phyloP scores from a whole-genome alignment of 2,329 filamentous ascomycete species.

The Drechslerella coelobrocha region DNA sequence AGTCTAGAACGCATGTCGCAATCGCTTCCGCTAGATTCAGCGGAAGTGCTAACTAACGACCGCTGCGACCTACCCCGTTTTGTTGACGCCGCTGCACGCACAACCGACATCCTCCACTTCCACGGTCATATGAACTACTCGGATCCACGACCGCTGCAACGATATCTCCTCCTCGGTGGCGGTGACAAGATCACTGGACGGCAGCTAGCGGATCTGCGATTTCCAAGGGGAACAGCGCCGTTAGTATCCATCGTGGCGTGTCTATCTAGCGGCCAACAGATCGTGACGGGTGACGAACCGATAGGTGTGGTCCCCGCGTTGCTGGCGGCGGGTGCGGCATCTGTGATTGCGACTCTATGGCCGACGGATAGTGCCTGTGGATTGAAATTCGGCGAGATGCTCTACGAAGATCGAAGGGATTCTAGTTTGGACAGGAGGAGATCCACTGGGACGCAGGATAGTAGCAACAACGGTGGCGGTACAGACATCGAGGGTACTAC shows the following conservation, averaged over 20 bases:
- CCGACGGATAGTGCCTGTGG: constrained; percentile 33
- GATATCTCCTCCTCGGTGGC: constrained; percentile 16
- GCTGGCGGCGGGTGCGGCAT: constrained; percentile 28
- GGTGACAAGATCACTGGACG: constrained; percentile 18
- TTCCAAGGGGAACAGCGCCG: constrained; percentile 22
- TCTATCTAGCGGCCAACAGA: constrained; percentile 25
- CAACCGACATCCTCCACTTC: constrained; percentile 38
- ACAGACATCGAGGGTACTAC: too few relatives aligned
- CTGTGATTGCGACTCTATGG: constrained; percentile 42
- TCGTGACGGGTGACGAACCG: constrained; percentile 30
- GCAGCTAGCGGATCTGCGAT: constrained; percentile 30
- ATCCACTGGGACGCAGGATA: too few relatives aligned
- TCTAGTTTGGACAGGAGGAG: not conserved
- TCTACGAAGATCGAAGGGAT: constrained; percentile 19
- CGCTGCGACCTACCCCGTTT: constrained; percentile 7
- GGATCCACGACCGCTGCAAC: constrained; percentile 19
- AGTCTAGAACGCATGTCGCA: constrained; percentile 27
- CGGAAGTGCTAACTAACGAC: constrained; percentile 12
- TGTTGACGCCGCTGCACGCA: not conserved
- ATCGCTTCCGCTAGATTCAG: not conserved
- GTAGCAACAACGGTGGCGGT: not conserved
- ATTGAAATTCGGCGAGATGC: constrained; percentile 23
- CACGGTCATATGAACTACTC: constrained; percentile 46
- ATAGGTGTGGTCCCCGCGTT: constrained; percentile 36
- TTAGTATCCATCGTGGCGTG: constrained; percentile 38